Evolutionary conservation across 441 rosid species (phyloP).

Genomic region (Francoa sonchifolia): DNA sequence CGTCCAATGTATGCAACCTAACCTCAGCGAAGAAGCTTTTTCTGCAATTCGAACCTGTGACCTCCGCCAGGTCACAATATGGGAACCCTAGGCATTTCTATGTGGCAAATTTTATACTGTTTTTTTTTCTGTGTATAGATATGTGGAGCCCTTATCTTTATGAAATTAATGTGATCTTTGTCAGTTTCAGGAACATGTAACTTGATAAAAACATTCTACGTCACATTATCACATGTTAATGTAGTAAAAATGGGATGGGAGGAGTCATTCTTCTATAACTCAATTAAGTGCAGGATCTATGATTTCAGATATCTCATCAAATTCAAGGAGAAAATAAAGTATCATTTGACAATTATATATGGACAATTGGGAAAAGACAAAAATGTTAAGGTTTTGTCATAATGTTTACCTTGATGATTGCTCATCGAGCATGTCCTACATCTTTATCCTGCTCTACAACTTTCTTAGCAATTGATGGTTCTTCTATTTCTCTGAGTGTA

Average conservation of each 20-base stretch:
- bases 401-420: conserved; percentile 40
- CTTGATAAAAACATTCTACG: conserved; percentile 9
- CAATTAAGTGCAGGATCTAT: background rate
- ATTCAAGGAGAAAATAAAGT: conserved; percentile 12
- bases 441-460: conserved; percentile 26
- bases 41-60: too few species aligned
- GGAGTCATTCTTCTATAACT: background rate
- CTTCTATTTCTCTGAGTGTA: conserved; percentile 29
- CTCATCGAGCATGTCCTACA: conserved; percentile 38
- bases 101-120: too few species aligned
- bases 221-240: too few species aligned
- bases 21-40: too few species aligned
- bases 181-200: conserved; percentile 10
- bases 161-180: too few species aligned
- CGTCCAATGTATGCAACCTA: too few species aligned
- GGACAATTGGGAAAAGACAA: conserved; percentile 90
- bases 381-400: conserved; percentile 92
- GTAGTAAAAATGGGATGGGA: background rate
- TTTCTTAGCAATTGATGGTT: conserved; percentile 24
- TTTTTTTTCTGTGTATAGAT: too few species aligned
- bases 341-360: conserved; percentile 18
- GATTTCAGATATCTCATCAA: conserved; percentile 16
- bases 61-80: too few species aligned
- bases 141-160: too few species aligned
- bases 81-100: too few species aligned